Conservation (phyloP, 2,329 filamentous ascomycete genomes). For the Sporothrix variecibatus region DNA sequence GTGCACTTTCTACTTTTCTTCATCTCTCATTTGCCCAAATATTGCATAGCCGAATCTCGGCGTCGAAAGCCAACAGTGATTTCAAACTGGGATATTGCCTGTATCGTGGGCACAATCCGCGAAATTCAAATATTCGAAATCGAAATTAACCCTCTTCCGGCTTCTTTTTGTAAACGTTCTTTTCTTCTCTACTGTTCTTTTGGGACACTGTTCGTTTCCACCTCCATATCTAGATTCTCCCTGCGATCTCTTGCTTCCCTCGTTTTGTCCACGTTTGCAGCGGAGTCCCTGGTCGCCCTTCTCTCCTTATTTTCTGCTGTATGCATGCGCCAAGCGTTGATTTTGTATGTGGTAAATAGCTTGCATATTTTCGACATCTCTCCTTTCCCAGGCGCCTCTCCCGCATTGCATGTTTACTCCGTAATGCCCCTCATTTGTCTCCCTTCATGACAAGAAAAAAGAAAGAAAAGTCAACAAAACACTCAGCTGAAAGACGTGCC, state of each 20-base stretch:
- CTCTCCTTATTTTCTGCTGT: not conserved
- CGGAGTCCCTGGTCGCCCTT: not conserved
- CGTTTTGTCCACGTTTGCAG: slow-evolving; percentile 7
- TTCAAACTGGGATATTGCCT: slow-evolving; percentile 1
- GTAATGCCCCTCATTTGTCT: too few relatives aligned
- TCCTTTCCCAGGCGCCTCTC: not conserved
- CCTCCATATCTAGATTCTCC: not conserved
- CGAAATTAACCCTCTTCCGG: not conserved
- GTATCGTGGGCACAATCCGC: not conserved
- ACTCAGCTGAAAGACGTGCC: not conserved
- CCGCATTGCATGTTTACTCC: not conserved
- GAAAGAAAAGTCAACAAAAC: not conserved
- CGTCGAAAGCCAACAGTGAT: not conserved
- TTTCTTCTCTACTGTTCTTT: not conserved
- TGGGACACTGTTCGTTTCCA: not conserved
- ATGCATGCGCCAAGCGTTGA: not conserved
- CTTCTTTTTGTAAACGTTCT: not conserved
- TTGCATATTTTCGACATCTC: not conserved
- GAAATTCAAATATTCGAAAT: not conserved
- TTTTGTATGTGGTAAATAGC: not conserved
- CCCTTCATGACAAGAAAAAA: not conserved
- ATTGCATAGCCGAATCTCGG: not conserved
- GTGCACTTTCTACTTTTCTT: not conserved
- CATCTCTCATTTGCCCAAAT: not conserved
- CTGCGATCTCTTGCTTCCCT: not conserved